Conservation (phyloP, 2,329 filamentous ascomycete species). For the Phialocephala subalpina region DNA sequence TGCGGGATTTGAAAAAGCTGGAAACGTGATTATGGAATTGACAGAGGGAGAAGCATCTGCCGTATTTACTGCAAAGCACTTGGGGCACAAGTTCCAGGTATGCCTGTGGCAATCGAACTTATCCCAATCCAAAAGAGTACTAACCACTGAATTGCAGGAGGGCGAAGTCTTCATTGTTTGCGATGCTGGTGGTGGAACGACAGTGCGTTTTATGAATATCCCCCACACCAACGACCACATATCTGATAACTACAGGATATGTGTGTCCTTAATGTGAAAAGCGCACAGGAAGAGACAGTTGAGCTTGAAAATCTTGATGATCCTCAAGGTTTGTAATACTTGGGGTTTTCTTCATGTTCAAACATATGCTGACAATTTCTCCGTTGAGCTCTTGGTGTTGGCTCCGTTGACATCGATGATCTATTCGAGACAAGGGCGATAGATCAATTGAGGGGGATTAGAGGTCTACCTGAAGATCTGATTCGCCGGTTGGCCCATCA, state of each 20-base stretch:
- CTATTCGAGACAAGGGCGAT: not conserved
- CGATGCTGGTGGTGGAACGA: not conserved
- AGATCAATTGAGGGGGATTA: not conserved
- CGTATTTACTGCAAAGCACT: conserved; percentile 1
- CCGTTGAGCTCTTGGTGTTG: not conserved
- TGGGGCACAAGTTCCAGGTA: not conserved
- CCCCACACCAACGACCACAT: not conserved
- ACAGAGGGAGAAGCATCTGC: conserved; percentile 8
- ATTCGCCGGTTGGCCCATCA: not conserved
- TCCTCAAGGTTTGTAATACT: not conserved
- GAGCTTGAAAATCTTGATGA: not conserved
- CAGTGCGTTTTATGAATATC: not conserved
- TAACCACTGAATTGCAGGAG: not conserved
- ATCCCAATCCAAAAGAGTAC: not conserved
- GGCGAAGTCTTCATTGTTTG: conserved; percentile 11
- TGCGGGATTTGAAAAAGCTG: not conserved
- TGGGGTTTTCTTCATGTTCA: not conserved
- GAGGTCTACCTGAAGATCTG: not conserved
- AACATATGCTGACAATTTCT: not conserved
- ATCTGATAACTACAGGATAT: not conserved
- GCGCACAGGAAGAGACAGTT: not conserved
- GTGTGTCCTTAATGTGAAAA: not conserved
- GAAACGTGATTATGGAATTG: not conserved
- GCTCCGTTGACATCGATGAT: not conserved
- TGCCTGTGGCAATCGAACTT: not conserved